Evolutionary conservation across 345 rosid species (phyloP), one percentile per base, ranked within the genome.

Genomic region (Cardamine chenopodiifolia): DNA sequence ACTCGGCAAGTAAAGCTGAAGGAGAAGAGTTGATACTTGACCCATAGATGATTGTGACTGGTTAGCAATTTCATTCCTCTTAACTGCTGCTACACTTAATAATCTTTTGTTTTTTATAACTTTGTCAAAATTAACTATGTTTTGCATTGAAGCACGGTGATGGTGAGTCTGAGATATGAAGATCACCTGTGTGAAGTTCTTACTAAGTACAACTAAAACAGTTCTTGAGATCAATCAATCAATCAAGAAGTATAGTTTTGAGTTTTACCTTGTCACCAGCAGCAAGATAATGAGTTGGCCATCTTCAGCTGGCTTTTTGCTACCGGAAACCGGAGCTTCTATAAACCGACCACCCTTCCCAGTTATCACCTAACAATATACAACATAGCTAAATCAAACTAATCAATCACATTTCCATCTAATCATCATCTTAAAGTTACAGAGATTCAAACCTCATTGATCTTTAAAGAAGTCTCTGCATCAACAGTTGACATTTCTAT

Each of bases 271-370:
- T 86, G 49, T 91, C 97, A 29, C 97, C 97, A 75, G 99, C 99
- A 62, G 96, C 90, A 62, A 95, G 60, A 92, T 95, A 47, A 95
- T 85, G 2, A 95, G 85, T 76, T 95, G 97, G 37, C 97, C 99
- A 81, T 89, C 89, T 90, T 95, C 99, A 4, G 99, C 99, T 17
- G 97, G 97, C 72, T 95, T 88, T 80, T 92, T 91, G 80, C 99
- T 91, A 63, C 97, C 97, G 0, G 99, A 92, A 78, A 95, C 99
- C 0, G 99, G 99, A 49, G 92, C 99, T 83, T 95, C 97, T 22
- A 95, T 84, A 74, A 89, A 95, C 48, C 79, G 72, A 66, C 90
- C 97, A 34, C 97, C 97, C 70, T 86, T 95, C 12, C 90, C 79
- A 11, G 84, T 84, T 39, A 92, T 84, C 63, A 89, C 97, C 98